Evolutionary conservation across 2,329 filamentous ascomycete genomes (phyloP).

Genomic region (Ophiocordyceps unilateralis): DNA sequence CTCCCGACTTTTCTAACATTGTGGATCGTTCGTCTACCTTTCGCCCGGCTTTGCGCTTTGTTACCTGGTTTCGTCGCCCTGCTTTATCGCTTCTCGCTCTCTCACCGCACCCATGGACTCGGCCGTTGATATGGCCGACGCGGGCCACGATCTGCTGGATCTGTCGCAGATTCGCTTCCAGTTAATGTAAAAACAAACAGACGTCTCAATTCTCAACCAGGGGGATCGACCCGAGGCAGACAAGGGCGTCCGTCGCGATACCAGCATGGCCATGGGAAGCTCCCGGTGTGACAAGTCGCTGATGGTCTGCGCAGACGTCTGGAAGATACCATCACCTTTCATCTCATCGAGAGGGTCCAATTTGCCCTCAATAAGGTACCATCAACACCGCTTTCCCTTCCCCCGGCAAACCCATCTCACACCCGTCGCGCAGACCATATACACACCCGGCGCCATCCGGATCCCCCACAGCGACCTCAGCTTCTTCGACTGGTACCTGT

Average conservation of each 20-base stretch:
- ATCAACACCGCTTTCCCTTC: background rate
- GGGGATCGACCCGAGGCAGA: background rate
- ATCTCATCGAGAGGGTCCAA: constrained; percentile 94
- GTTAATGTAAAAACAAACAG: background rate
- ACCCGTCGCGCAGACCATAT: constrained; percentile 47
- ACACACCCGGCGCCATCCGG: constrained; percentile 59
- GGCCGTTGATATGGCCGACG: background rate
- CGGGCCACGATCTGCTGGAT: background rate
- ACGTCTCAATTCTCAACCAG: background rate
- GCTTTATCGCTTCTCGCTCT: no score
- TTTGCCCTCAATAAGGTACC: constrained; percentile 63
- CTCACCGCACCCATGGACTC: background rate
- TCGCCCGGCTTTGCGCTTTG: no score
- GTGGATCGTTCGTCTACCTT: no score
- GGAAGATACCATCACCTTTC: constrained; percentile 94
- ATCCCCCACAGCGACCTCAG: constrained; percentile 59
- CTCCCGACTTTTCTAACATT: background rate
- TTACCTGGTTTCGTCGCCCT: no score
- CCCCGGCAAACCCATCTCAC: background rate
- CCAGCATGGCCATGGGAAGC: background rate
- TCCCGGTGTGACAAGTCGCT: background rate
- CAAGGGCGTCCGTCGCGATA: background rate
- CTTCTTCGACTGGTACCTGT: constrained; percentile 88
- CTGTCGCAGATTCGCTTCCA: background rate
- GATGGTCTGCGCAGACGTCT: constrained; percentile 46